Evolutionary conservation across 768 basidiomycete species (phyloP), one percentile per base, ranked within the genome.

Genomic region (Rhizopogon vesiculosus): DNA sequence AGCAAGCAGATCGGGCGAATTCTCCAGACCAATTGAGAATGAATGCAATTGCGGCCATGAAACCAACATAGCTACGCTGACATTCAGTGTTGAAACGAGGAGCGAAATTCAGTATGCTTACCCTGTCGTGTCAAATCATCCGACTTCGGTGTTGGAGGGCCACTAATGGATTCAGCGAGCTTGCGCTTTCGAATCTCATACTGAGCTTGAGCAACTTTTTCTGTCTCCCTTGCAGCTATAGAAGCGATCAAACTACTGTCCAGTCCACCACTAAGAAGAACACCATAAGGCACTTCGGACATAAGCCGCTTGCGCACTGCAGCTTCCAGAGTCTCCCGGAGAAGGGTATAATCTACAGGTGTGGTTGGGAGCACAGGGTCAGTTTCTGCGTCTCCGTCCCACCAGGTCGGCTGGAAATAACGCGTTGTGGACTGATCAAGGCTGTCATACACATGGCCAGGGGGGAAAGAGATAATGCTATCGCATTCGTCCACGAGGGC

Each of bases 251-350:
- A 75, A 66, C 92, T 95, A 65, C 91, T 94, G 69, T 99, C 97
- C 53, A 99, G 75, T 19, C 97, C 97, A 45, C 97, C 97, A 58
- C 89, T 93, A 55, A 99, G 81, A 42, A 99, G 80, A 15, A 99
- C 97, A 56, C 97, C 97, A 62, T 95, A 99, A 3, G 97, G 97
- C 10, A 98, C 97, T 72, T 99, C 97, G 31, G 89, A 90, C 97
- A 99, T 99, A 18, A 99, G 75, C 46, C 97, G 81, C 71, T 98
- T 99, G 64, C 86, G 82, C 48, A 99, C 97, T 13, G 97, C 92
- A 31, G 81, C 86, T 73, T 98, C 97, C 29, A 99, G 79, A 0
- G 86, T 79, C 68, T 91, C 85, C 42, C 95, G 83, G 33, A 99
- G 71, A 22, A 81, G 71, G 7, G 77, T 86, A 43, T 88, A 73